These are phyloP conservation scores for Pestalotiopsis sp. DNA, from an alignment of 2,329 filamentous ascomycete genomes.

Conservation along the genomic window DNA sequence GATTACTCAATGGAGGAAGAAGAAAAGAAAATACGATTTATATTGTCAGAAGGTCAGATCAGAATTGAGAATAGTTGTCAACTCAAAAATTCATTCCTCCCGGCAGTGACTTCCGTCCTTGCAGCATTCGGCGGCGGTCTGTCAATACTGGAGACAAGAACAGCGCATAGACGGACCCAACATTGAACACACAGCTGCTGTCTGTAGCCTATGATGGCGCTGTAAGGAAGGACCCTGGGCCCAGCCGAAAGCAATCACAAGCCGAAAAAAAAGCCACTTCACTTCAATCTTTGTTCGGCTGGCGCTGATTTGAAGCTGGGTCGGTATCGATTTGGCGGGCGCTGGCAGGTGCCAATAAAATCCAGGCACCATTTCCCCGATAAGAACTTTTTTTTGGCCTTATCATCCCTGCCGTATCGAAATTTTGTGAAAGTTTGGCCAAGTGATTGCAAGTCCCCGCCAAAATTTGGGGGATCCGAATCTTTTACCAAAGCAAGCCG, in stretches of 20 bases:
- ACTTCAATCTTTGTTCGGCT: background rate
- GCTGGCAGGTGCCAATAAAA: background rate
- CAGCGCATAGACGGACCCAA: background rate
- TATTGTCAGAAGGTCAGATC: too few species aligned
- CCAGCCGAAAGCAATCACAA: background rate
- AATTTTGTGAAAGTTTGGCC: slow-evolving; percentile 13
- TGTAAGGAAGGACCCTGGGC: background rate
- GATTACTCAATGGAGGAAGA: background rate
- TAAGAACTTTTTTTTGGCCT: slow-evolving; percentile 9
- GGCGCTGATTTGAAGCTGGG: too few species aligned
- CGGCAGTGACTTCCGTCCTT: background rate
- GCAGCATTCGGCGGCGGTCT: background rate
- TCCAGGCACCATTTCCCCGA: background rate
- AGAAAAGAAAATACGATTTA: background rate
- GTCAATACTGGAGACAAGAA: background rate
- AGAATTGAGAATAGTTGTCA: too few species aligned
- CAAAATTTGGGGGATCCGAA: background rate
- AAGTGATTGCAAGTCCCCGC: slow-evolving; percentile 10
- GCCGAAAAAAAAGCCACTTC: background rate
- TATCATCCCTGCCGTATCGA: slow-evolving; percentile 5
- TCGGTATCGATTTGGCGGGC: background rate
- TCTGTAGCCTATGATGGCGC: background rate
- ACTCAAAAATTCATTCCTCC: background rate
- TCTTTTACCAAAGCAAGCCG: background rate
- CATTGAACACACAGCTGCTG: background rate